Conservation (phyloP, 345 rosid genomes). For the Eucalyptus caleyi region DNA sequence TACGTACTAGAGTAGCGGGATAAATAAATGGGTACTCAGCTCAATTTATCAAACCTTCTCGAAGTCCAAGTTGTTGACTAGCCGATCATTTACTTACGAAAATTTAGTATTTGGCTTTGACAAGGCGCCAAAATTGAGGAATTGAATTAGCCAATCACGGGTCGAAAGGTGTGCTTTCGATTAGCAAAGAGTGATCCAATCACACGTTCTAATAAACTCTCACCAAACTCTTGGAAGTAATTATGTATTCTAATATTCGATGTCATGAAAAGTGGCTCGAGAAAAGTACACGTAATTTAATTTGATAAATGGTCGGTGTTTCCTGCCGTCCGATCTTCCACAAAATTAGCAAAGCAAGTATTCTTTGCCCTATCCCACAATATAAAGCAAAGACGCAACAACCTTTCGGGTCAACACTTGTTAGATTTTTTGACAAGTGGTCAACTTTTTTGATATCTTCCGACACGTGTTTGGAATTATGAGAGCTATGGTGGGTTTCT, state of each 20-base stretch:
- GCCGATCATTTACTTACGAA: neutral
- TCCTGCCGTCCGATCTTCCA: neutral
- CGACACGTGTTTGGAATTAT: fast-evolving
- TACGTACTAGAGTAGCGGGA: neutral
- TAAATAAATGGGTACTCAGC: neutral
- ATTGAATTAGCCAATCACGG: neutral
- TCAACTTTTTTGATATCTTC: too few relatives aligned
- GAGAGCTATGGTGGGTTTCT: too few relatives aligned
- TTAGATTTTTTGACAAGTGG: fast-evolving
- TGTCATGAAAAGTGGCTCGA: neutral
- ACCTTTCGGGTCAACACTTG: fast-evolving
- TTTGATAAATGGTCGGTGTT: neutral
- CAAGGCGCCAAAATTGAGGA: neutral
- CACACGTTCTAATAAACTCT: neutral
- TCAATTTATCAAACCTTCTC: neutral
- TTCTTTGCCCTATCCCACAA: neutral
- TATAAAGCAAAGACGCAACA: too few relatives aligned
- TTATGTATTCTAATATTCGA: neutral
- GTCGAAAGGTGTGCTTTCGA: neutral
- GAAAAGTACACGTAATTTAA: neutral
- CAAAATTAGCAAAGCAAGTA: neutral
- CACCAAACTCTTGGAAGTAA: neutral
- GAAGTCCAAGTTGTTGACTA: neutral
- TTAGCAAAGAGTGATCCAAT: neutral
- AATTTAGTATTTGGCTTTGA: neutral